Percentiles rank a stretch among this genome's conserved stretches.
These are phyloP conservation scores for Didymella arachidicola DNA, from an alignment of 2,329 filamentous ascomycete genomes.

Conservation along the genomic window DNA sequence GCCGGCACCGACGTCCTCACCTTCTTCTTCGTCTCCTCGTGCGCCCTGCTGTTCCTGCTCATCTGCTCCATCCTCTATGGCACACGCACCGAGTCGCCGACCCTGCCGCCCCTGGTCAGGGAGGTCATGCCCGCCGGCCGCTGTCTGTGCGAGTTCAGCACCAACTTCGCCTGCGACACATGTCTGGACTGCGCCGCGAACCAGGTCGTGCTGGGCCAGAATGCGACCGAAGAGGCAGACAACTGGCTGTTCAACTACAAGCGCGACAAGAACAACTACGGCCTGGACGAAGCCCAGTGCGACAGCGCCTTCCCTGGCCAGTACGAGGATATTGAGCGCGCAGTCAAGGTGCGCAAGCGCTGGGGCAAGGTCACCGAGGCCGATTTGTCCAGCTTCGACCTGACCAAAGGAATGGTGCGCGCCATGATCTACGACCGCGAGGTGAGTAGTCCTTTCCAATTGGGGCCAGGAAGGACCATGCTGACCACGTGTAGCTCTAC, in stretches of 20 bases:
- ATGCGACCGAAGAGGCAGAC: constrained; percentile 32
- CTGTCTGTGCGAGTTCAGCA: constrained; percentile 45
- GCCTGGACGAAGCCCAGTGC: constrained; percentile 42
- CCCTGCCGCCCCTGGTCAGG: constrained; percentile 41
- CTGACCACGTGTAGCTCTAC: constrained; percentile 34
- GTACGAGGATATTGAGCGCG: constrained; percentile 43
- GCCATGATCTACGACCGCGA: constrained; percentile 43
- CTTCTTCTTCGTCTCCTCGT: constrained; percentile 40
- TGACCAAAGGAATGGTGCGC: constrained; percentile 46
- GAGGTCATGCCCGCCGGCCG: constrained; percentile 45
- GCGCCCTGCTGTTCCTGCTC: constrained; percentile 42
- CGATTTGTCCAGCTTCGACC: constrained; percentile 38
- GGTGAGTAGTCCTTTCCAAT: constrained; percentile 25
- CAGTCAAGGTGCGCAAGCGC: constrained; percentile 32
- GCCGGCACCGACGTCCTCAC: constrained; percentile 36
- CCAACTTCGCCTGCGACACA: constrained; percentile 42
- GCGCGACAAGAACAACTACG: constrained; percentile 42
- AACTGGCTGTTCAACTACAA: constrained; percentile 42
- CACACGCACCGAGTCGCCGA: constrained; percentile 42
- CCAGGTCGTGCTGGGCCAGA: constrained; percentile 29
- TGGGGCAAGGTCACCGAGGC: constrained; percentile 39
- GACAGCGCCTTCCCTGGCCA: constrained; percentile 42
- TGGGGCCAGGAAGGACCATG: not conserved
- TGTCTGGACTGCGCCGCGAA: constrained; percentile 44
- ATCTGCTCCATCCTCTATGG: constrained; percentile 46